Percentiles rank a stretch among this genome's conserved stretches.
Conservation (phyloP, 257 asterid species). For the Ajuga chamaepitys region DNA sequence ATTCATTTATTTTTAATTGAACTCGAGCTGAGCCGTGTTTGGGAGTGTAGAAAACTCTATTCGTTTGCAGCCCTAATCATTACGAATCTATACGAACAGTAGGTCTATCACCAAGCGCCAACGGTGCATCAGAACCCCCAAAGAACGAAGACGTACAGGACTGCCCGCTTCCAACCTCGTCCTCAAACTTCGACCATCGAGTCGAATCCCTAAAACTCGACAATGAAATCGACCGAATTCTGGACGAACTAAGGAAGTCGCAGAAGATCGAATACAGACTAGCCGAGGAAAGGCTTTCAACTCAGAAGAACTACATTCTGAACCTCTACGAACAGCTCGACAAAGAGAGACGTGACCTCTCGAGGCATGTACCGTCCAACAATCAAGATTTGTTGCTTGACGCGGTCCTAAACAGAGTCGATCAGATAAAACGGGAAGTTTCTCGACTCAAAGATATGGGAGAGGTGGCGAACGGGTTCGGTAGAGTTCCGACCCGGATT, state of each 20-base stretch:
- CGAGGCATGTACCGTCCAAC: slow-evolving; percentile 18
- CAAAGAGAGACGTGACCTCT: slow-evolving; percentile 37
- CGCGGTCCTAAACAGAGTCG: slow-evolving; percentile 27
- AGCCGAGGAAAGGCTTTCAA: slow-evolving; percentile 45
- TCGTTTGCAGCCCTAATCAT: no score
- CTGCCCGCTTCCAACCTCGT: slow-evolving; percentile 14
- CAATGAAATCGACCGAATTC: slow-evolving; percentile 40
- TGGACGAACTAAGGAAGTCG: slow-evolving; percentile 40
- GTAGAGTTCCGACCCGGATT: slow-evolving; percentile 43
- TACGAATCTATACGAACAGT: slow-evolving; percentile 6
- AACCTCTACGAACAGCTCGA: slow-evolving; percentile 50
- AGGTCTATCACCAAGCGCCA: slow-evolving; percentile 15
- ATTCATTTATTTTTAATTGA: no score
- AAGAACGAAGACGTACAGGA: slow-evolving; percentile 9
- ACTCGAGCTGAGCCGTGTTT: no score
- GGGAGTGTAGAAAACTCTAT: no score
- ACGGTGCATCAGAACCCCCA: slow-evolving; percentile 7
- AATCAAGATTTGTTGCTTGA: slow-evolving; percentile 30
- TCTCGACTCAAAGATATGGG: slow-evolving; percentile 50
- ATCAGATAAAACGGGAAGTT: slow-evolving; percentile 43
- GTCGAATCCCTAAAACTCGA: slow-evolving; percentile 47
- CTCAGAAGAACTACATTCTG: slow-evolving; percentile 40
- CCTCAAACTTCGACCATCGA: slow-evolving; percentile 36
- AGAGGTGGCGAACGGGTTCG: slow-evolving; percentile 62
- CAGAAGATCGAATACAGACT: slow-evolving; percentile 52